phyloP scores from a whole-genome alignment of 1,284 basidiomycete genomes.

The Blastosporella zonata region DNA sequence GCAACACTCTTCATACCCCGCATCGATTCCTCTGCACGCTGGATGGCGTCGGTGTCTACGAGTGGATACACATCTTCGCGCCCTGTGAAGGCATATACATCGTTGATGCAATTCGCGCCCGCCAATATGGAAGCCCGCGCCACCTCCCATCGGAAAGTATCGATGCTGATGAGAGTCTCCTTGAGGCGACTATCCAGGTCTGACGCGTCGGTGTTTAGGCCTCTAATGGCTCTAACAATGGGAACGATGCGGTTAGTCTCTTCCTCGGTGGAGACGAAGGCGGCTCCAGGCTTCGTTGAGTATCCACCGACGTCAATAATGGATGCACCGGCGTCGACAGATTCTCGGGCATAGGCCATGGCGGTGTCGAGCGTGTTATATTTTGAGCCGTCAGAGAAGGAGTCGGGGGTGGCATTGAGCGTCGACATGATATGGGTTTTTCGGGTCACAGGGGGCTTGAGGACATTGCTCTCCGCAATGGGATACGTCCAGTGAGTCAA shows the following conservation, averaged over 20 bases:
- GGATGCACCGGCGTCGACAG: conserved; percentile 58
- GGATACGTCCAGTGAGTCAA: conserved; percentile 54
- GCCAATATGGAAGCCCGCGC: conserved; percentile 76
- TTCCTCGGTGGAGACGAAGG: conserved; percentile 66
- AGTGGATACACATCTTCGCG: conserved; percentile 46
- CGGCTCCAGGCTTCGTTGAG: conserved; percentile 82
- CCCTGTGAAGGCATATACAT: conserved; percentile 83
- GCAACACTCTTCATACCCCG: conserved; percentile 67
- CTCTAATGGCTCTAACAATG: conserved; percentile 51
- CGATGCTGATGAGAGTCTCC: conserved; percentile 74
- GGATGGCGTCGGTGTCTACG: conserved; percentile 22
- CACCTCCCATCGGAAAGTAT: conserved; percentile 89
- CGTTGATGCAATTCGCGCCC: conserved; percentile 94
- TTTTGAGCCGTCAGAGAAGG: conserved; percentile 87
- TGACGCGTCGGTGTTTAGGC: conserved; percentile 6
- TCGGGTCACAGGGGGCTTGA: conserved; percentile 13
- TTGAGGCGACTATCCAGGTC: conserved; percentile 20
- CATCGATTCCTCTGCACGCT: conserved; percentile 37
- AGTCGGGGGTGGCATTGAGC: conserved; percentile 94
- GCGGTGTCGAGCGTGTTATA: conserved; percentile 52
- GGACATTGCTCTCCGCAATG: conserved; percentile 15
- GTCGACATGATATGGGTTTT: conserved; percentile 89
- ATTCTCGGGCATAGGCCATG: conserved; percentile 43
- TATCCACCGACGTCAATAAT: conserved; percentile 95
- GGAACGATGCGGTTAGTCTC: conserved; percentile 79